Conservation (phyloP, 148 eudicot genomes). For the Vaccinium macrocarpon region DNA sequence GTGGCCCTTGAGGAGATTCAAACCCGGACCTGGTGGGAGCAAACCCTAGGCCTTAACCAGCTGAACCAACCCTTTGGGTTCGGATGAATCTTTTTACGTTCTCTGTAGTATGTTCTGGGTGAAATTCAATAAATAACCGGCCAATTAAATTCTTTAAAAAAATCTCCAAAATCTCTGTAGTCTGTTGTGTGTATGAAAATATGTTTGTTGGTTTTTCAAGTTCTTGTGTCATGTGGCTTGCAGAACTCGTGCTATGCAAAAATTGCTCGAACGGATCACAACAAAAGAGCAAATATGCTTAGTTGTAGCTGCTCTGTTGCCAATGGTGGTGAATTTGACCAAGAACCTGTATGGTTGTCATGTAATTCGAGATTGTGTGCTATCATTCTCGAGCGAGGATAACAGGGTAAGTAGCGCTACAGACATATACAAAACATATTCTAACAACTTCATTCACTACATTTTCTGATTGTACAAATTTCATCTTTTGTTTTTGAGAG, state of each 20-base stretch:
- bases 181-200: neutral
- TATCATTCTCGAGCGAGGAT: conserved; percentile 28
- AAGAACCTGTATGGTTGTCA: conserved; percentile 38
- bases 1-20: too few relatives aligned
- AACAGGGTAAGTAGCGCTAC: conserved; percentile 27
- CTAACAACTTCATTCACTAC: neutral
- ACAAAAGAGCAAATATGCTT: conserved; percentile 24
- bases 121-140: neutral
- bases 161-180: neutral
- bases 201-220: neutral
- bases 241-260: conserved; percentile 53
- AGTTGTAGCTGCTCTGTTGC: conserved; percentile 20
- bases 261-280: conserved; percentile 20
- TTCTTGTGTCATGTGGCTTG: neutral
- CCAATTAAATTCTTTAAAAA: neutral
- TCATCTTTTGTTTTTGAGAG: too few relatives aligned
- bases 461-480: too few relatives aligned
- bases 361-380: conserved; percentile 41
- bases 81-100: neutral
- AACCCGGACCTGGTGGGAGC: too few relatives aligned
- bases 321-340: conserved; percentile 16
- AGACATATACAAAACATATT: neutral
- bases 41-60: too few relatives aligned
- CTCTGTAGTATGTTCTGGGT: neutral
- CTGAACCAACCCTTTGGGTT: too few relatives aligned